These are phyloP conservation scores for Calonectria pauciramosa DNA, from an alignment of 2,329 filamentous ascomycete genomes.

Conservation along the genomic window DNA sequence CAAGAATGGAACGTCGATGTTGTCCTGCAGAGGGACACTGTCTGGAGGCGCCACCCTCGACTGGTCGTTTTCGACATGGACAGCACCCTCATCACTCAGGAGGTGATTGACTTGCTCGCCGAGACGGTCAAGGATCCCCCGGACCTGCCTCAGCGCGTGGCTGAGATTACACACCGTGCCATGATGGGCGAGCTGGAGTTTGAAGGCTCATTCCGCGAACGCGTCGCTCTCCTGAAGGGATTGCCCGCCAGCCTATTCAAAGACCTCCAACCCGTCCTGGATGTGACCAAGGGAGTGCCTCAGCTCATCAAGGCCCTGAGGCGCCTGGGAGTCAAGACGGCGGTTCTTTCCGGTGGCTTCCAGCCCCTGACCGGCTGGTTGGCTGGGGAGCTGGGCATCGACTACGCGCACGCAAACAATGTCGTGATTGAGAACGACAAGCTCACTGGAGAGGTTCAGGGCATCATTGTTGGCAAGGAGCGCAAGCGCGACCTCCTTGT, in stretches of 20 bases:
- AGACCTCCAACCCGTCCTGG: slow-evolving; percentile 79
- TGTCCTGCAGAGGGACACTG: slow-evolving; percentile 78
- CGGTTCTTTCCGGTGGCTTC: slow-evolving; percentile 94
- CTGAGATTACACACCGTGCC: slow-evolving; percentile 89
- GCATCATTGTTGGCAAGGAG: slow-evolving; percentile 81
- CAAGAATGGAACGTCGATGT: slow-evolving; percentile 91
- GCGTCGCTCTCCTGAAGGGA: slow-evolving; percentile 85
- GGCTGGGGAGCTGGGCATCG: slow-evolving; percentile 82
- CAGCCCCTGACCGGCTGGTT: slow-evolving; percentile 91
- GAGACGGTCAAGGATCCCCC: slow-evolving; percentile 77
- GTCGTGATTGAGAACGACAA: slow-evolving; percentile 73
- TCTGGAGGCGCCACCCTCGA: slow-evolving; percentile 84
- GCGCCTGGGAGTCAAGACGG: slow-evolving; percentile 85
- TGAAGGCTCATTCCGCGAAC: slow-evolving; percentile 82
- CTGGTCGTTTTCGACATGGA: slow-evolving; percentile 99
- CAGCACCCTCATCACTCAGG: slow-evolving; percentile 95
- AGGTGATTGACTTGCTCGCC: slow-evolving; percentile 96
- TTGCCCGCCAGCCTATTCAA: slow-evolving; percentile 85
- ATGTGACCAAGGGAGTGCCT: slow-evolving; percentile 84
- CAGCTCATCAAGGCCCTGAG: slow-evolving; percentile 82
- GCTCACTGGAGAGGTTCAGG: slow-evolving; percentile 80
- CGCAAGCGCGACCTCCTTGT: slow-evolving; percentile 80
- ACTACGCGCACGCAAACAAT: slow-evolving; percentile 91
- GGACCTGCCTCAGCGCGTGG: slow-evolving; percentile 85
- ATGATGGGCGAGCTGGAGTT: slow-evolving; percentile 99